Evolutionary conservation across 1,284 basidiomycete species (phyloP), one percentile per base, ranked within the genome.

Genomic region (Pascua guehoae): DNA sequence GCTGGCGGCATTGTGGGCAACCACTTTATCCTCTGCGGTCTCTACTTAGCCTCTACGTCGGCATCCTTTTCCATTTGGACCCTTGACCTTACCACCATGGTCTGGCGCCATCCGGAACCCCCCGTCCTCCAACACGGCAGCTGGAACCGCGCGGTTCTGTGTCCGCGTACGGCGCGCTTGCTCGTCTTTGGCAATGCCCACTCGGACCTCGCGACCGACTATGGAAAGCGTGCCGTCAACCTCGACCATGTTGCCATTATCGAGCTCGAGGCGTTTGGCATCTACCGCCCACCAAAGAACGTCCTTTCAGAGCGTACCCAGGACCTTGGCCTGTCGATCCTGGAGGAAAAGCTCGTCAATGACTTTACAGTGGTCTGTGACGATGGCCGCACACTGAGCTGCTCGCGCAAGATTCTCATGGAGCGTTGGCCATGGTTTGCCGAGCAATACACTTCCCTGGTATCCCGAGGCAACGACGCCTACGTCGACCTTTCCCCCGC

Each of bases 391-490:
- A 83, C 83, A 63, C 84, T 98, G 60, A 80, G 83, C 47, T 94
- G 90, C 72, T 91, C 91, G 18, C 83, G 91, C 45, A 86, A 84
- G 69, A 77, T 91, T 16, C 79, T 98, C 17, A 87, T 90, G 71
- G 86, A 88, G 42, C 83, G 93, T 14, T 98, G 94, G 94, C 85
- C 88, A 0, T 97, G 94, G 94, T 94, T 97, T 81, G 85, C 84
- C 57, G 82, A 86, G 53, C 86, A 91, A 70, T 79, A 86, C 18
- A 72, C 78, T 52, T 41, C 56, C 8, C 49, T 74, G 36, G 41
- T 50, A 1, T 54, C 54, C 5, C 64, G 62, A 41, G 70, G 71
- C 51, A 68, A 72, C 63, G 72, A 69, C 59, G 67, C 67, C 39
- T 59, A 72, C 3, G 61, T 69, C 4, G 64, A 68, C 2, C 70